phyloP scores from a whole-genome alignment of 805 yeast species.

The Kodamaea restingae region DNA sequence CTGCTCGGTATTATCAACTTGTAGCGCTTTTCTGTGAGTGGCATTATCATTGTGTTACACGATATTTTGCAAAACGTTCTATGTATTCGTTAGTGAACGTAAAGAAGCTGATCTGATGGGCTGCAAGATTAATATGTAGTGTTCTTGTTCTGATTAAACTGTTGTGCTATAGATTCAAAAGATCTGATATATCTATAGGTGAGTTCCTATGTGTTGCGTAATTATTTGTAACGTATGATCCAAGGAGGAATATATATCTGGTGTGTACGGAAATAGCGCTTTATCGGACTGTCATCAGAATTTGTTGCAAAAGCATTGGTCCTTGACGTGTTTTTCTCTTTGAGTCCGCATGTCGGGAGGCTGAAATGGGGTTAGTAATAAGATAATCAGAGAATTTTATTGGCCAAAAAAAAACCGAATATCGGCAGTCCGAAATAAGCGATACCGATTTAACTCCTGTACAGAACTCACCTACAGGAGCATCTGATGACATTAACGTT shows the following conservation, averaged over 20 bases:
- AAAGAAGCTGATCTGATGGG: no score
- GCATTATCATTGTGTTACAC: slow-evolving; percentile 14
- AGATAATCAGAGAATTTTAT: background rate
- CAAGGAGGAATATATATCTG: background rate
- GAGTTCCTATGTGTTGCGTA: background rate
- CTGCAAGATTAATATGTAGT: no score
- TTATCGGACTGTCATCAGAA: slow-evolving; percentile 5
- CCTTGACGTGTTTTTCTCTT: background rate
- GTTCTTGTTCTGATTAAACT: background rate
- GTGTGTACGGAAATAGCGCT: background rate
- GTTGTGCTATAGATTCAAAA: background rate
- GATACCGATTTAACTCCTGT: background rate
- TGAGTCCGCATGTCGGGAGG: slow-evolving; percentile 7
- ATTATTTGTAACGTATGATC: background rate
- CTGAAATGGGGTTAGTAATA: background rate
- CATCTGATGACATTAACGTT: background rate
- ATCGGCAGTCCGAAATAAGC: slow-evolving; percentile 3
- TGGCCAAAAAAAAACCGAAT: slow-evolving; percentile 5
- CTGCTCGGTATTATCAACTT: slow-evolving; percentile 12
- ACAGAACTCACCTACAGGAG: background rate
- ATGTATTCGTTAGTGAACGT: no score
- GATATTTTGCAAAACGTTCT: no score
- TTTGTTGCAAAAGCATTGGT: slow-evolving; percentile 5
- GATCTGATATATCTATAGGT: no score
- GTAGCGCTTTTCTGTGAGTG: slow-evolving; percentile 10